Evolutionary conservation across 73 alveolate species (phyloP), one percentile per base, ranked within the genome.

Genomic region (Tetrahymena borealis): DNA sequence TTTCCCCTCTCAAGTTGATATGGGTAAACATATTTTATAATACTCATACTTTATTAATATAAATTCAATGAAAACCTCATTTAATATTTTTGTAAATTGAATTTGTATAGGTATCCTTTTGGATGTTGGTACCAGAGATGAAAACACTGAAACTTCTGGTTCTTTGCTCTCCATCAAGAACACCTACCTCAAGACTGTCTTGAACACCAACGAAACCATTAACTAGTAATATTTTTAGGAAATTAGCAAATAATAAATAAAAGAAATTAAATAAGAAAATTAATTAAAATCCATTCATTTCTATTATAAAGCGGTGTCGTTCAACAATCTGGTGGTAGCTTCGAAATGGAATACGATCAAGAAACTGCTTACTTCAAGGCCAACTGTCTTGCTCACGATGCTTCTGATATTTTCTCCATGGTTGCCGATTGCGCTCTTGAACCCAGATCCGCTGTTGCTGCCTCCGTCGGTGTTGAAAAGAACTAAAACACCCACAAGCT

Each of bases 121-220:
- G 91, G 95, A 96, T 78, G 97, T 96, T 39, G 99, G 99, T 38
- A 91, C 97, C 20, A 95, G 99, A 91, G 99, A 97, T 78, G 99
- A 97, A 92, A 96, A 98, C 38, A 39, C 38, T 7, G 96, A 95
- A 43, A 96, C 97, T 91, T 97, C 99, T 33, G 98, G 98, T 32
- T 94, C 97, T 11, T 90, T 93, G 40, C 96, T 91, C 39, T 96
- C 98, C 33, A 79, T 97, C 36, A 94, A 95, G 91, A 96, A 96
- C 78, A 94, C 96, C 33, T 96, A 93, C 94, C 91, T 95, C 39
- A 97, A 97, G 94, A 97, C 99, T 13, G 90, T 91, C 41, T 78
- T 92, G 90, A 94, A 97, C 90, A 95, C 99, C 33, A 97, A 97
- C 91, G 99, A 97, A 93, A 95, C 97, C 33, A 91, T 96, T 91